Evolutionary conservation across 2,329 filamentous ascomycete species (phyloP).

Genomic region (Chaetothyriales sp.): DNA sequence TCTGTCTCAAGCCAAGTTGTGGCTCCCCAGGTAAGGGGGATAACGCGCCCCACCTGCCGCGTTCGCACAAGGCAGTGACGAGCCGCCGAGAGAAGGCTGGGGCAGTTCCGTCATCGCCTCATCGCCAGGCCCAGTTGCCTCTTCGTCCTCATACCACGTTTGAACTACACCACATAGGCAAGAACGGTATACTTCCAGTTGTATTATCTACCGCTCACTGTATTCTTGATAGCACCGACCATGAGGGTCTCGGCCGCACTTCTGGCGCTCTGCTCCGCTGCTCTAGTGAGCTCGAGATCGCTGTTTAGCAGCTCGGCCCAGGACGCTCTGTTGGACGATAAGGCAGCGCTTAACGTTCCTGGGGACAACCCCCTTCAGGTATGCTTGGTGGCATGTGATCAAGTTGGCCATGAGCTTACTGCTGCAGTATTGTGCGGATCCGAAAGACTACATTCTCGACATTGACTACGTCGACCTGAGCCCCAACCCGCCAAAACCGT

Average conservation of each 20-base stretch:
- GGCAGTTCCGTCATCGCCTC: not conserved
- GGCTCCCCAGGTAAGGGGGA: too few species aligned
- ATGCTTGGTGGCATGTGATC: not conserved
- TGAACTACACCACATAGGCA: not conserved
- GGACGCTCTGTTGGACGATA: slow-evolving; percentile 35
- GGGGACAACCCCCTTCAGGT: slow-evolving; percentile 68
- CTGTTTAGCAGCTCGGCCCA: slow-evolving; percentile 36
- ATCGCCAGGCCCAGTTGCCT: not conserved
- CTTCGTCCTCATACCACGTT: not conserved
- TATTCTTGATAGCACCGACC: not conserved
- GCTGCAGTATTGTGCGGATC: slow-evolving; percentile 53
- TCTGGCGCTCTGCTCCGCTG: slow-evolving; percentile 32
- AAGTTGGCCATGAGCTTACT: slow-evolving; percentile 1
- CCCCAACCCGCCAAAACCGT: slow-evolving; percentile 83
- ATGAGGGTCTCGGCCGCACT: slow-evolving; percentile 21
- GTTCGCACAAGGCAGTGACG: not conserved
- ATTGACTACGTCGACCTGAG: slow-evolving; percentile 67
- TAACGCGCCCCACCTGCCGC: not conserved
- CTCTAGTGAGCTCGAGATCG: slow-evolving; percentile 32
- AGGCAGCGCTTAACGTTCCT: slow-evolving; percentile 51
- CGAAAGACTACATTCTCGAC: slow-evolving; percentile 54
- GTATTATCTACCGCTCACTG: not conserved
- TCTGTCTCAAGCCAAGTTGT: not conserved
- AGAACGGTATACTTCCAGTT: not conserved
- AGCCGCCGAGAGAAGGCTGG: not conserved